phyloP scores from a whole-genome alignment of 495 filamentous ascomycete genomes.

The Trichoderma erinaceum region DNA sequence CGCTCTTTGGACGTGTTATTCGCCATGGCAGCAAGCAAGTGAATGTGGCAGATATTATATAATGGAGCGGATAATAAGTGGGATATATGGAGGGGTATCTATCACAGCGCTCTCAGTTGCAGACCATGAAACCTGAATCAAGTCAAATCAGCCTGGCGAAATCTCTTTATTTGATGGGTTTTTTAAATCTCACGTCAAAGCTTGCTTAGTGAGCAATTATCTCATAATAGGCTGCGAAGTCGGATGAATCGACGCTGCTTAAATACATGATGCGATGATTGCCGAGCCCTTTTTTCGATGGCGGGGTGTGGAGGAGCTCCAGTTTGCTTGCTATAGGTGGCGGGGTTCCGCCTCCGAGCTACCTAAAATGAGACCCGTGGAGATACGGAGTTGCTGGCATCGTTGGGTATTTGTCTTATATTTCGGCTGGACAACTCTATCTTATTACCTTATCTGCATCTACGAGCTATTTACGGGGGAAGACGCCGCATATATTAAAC shows the following conservation, averaged over 20 bases:
- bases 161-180: background rate
- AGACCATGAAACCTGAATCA: background rate
- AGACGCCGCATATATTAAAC: too few relatives aligned
- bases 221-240: background rate
- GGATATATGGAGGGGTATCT: background rate
- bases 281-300: background rate
- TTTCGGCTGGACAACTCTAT: too few relatives aligned
- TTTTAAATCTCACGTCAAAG: background rate
- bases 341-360: conserved; percentile 4
- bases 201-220: conserved; percentile 2
- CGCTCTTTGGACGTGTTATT: conserved; percentile 24
- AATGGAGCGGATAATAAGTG: background rate
- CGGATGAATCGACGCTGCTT: background rate
- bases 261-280: background rate
- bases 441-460: too few relatives aligned
- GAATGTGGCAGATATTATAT: background rate
- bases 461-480: too few relatives aligned
- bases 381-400: too few relatives aligned
- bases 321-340: background rate
- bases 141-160: background rate
- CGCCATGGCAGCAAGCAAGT: background rate
- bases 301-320: conserved; percentile 2
- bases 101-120: background rate
- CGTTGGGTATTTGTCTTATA: too few relatives aligned
- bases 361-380: background rate